Base-by-base conservation (phyloP, 140 eudicot genomes). In the Flaveria floridana region DNA sequence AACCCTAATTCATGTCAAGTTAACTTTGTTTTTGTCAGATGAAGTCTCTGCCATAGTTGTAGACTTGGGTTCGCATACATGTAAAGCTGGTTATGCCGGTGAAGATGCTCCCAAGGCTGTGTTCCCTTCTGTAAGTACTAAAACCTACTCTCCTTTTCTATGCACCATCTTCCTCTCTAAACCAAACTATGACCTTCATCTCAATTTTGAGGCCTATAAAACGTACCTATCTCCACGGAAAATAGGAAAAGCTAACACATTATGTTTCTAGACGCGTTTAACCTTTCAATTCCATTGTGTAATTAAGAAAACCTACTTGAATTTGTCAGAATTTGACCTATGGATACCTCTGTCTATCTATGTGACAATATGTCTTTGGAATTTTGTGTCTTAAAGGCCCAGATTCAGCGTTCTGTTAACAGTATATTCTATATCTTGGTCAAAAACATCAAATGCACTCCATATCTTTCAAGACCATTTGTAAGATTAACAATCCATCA, bases 51-150 rank as follows among this genome's bases (percentile, higher is more conserved):
- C 99, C 7, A 81, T 94, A 61, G 96, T 94, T 23, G 84, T 90
- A 15, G 99, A 94, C 78, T 81, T 94, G 80, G 99, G 99, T 28
- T 90, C 94, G 20, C 94, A 90, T 68, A 90, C 99, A 6, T 94
- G 99, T 85, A 94, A 94, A 89, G 99, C 96, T 82, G 99, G 97
- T 55, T 94, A 90, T 52, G 96, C 99, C 20, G 97, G 99, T 73
- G 97, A 90, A 88, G 97, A 90, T 87, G 95, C 97, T 72, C 97
- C 97, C 3, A 88, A 90, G 72, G 97, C 99, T 67, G 97, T 90
- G 3, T 94, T 94, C 55, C 96, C 97, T 64, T 90, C 99, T 62
- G 97, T 94, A 83, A 87, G 84, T 51, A 16, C 76, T 19, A 19
- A 15, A 69, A 58, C 51, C 42, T 67, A 19, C 39, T 11, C 11